phyloP scores from a whole-genome alignment of 257 asterid genomes.

The Penstemon newberryi region DNA sequence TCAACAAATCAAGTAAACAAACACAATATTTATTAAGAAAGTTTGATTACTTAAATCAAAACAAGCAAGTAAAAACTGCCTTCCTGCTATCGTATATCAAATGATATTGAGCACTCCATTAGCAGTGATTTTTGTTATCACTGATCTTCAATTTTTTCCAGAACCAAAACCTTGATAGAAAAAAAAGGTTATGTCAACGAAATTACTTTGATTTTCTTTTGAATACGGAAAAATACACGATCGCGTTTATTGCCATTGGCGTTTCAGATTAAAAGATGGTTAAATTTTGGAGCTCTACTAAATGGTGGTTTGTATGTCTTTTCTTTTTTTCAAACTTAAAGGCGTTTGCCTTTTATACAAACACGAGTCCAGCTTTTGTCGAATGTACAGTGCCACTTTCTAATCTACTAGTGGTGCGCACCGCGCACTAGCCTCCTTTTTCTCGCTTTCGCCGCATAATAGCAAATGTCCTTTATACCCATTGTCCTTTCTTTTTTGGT shows the following conservation, averaged over 20 bases:
- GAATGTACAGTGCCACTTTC: constrained; percentile 31
- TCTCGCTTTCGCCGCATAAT: constrained; percentile 38
- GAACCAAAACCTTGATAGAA: not conserved
- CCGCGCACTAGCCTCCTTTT: constrained; percentile 23
- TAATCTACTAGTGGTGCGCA: constrained; percentile 34
- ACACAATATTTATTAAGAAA: constrained; percentile 12
- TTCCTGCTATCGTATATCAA: constrained; percentile 45
- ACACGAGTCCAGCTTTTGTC: constrained; percentile 30
- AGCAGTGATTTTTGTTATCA: constrained; percentile 12
- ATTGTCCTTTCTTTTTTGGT: not conserved
- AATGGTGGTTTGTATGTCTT: constrained; percentile 12
- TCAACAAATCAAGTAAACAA: not conserved
- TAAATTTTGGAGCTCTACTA: not conserved
- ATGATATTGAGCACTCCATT: constrained; percentile 51
- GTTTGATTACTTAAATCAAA: not conserved
- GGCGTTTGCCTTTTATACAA: constrained; percentile 33
- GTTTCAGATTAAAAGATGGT: no score
- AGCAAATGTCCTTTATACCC: constrained; percentile 41
- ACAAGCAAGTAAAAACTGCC: not conserved
- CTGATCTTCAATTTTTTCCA: not conserved
- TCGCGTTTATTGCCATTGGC: no score
- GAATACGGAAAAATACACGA: no score
- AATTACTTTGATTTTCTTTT: no score
- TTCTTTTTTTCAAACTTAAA: constrained; percentile 21
- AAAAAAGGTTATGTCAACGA: not conserved